These are phyloP conservation scores for Carnegiea gigantea DNA, from an alignment of 179 eudicot species.

Conservation along the genomic window DNA sequence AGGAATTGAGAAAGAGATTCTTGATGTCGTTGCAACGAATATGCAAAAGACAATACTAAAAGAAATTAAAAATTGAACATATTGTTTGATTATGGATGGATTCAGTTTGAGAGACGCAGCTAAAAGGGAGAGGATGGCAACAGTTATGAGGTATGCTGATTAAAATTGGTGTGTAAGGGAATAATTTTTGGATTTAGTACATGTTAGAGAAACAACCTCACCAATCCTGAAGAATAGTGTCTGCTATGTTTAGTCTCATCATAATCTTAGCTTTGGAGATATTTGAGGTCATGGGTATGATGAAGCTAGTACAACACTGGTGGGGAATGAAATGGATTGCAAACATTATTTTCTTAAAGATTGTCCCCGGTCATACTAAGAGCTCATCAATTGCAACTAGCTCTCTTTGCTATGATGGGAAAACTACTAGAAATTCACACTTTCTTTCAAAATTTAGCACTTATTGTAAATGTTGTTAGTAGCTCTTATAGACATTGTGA, in stretches of 20 bases:
- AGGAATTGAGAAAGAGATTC: too few relatives aligned
- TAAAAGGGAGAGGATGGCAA: background rate
- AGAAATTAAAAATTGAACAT: too few relatives aligned
- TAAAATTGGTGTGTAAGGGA: background rate
- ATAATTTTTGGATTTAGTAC: background rate
- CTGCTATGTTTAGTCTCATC: background rate
- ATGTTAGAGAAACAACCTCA: background rate
- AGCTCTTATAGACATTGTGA: background rate
- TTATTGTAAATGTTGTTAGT: background rate
- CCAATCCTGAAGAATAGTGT: background rate
- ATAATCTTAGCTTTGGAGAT: background rate
- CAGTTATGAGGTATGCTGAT: background rate
- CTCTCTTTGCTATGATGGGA: background rate
- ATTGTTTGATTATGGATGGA: background rate
- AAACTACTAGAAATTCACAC: background rate
- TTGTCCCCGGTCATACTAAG: background rate
- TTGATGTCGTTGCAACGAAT: too few relatives aligned
- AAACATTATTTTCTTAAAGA: background rate
- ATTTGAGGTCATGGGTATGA: too few relatives aligned
- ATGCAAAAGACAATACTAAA: too few relatives aligned
- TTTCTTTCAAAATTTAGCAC: background rate
- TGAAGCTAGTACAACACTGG: background rate
- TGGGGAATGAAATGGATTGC: background rate
- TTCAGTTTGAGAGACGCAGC: background rate
- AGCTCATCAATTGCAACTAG: background rate